Evolutionary conservation across 2,329 filamentous ascomycete species (phyloP).

Genomic region (Dothiorella sarmentorum): DNA sequence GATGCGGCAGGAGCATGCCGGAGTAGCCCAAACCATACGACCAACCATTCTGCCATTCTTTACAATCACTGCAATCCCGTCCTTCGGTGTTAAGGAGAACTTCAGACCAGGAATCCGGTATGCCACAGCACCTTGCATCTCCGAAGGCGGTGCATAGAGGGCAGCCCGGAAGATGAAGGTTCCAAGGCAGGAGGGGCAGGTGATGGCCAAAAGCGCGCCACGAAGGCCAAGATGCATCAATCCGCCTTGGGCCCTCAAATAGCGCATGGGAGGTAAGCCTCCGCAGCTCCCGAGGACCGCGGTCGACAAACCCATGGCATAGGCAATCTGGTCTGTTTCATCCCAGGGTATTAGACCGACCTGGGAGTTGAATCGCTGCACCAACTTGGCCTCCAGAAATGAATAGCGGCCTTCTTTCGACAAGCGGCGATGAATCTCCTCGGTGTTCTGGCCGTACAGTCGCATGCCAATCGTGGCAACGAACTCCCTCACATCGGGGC

Average conservation of each 20-base stretch:
- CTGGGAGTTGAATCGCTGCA: slow-evolving; percentile 23
- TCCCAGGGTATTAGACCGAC: background rate
- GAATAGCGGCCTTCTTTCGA: too few species aligned
- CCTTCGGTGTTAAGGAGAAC: background rate
- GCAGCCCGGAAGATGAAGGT: background rate
- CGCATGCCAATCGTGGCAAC: background rate
- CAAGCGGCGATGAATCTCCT: background rate
- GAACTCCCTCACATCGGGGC: background rate
- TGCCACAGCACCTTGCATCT: background rate
- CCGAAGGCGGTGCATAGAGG: background rate
- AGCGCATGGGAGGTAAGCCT: background rate
- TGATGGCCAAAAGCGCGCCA: background rate
- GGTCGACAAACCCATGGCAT: background rate
- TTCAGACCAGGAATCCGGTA: background rate
- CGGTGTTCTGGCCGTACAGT: background rate
- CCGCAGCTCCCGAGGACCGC: background rate
- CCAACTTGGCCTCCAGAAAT: background rate
- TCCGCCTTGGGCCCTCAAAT: background rate
- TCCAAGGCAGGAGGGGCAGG: background rate
- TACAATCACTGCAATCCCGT: background rate
- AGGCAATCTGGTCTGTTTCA: background rate
- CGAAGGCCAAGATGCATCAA: background rate
- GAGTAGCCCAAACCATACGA: background rate
- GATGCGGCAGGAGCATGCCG: background rate
- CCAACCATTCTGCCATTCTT: background rate